Base-by-base conservation (phyloP, 257 asterid genomes). In the Capsicum rhomboideum region DNA sequence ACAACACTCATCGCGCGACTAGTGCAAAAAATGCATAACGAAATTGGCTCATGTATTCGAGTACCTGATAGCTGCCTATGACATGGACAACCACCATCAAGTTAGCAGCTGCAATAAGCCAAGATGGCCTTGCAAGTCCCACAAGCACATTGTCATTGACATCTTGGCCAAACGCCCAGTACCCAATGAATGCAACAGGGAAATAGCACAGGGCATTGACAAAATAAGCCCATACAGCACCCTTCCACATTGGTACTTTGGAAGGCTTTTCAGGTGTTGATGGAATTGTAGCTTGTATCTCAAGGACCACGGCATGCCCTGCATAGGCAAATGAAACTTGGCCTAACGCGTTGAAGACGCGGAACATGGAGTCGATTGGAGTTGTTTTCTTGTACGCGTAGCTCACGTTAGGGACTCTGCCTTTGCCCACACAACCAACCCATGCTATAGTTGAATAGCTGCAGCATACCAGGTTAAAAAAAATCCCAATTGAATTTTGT, bases 91-190 rank as follows among this genome's bases (percentile, higher is more conserved):
- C 99, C 16, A 95, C 98, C 97, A 94, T 93, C 82, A 95, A 55
- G 72, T 95, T 95, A 63, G 99, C 97, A 26, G 94, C 90, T 11
- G 99, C 99, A 81, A 95, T 94, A 29, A 95, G 97, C 99, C 99
- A 95, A 1, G 93, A 88, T 13, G 98, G 99, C 82, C 89, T 92
- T 85, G 92, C 80, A 8, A 95, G 97, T 53, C 91, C 93, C 6
- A 92, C 97, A 3, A 95, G 83, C 23, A 95, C 92, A 29, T 95
- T 95, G 61, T 95, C 99, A 3, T 92, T 34, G 8, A 95, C 99
- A 8, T 93, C 94, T 59, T 89, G 94, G 34, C 98, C 98, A 49
- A 95, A 95, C 6, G 97, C 96, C 96, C 97, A 93, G 82, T 95
- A 95, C 6, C 98, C 97, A 6, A 93, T 87, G 17, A 92, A 85